These are phyloP conservation scores for Nevesoporus exiguus DNA, from an alignment of 768 basidiomycete genomes.

Conservation along the genomic window DNA sequence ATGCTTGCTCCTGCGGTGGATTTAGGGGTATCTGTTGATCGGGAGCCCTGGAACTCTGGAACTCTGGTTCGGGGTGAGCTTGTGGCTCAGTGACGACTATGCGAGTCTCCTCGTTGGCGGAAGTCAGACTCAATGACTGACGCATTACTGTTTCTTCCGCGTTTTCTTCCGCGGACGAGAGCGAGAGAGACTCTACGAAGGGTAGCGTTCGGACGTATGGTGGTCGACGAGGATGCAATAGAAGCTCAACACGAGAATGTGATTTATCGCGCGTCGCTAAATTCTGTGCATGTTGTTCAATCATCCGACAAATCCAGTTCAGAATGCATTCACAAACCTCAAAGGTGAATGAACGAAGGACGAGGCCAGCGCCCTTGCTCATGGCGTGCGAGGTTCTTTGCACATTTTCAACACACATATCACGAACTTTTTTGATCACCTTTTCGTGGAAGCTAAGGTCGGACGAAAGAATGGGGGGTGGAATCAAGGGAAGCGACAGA, in stretches of 20 bases:
- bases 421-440: conserved; percentile 46
- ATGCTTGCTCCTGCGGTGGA: background rate
- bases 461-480: conserved; percentile 51
- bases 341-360: conserved; percentile 40
- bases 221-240: conserved; percentile 79
- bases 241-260: conserved; percentile 48
- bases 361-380: conserved; percentile 58
- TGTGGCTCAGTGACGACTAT: background rate
- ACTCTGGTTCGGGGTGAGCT: background rate
- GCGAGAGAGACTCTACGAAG: conserved; percentile 54
- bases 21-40: background rate
- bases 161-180: conserved; percentile 62
- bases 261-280: conserved; percentile 13
- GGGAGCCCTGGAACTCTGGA: background rate
- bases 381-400: conserved; percentile 55
- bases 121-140: conserved; percentile 37
- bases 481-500: conserved; percentile 53
- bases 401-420: conserved; percentile 45
- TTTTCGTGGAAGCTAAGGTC: conserved; percentile 46
- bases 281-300: conserved; percentile 14
- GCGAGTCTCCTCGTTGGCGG: conserved; percentile 4
- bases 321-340: conserved; percentile 28
- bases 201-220: conserved; percentile 69
- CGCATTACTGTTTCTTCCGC: conserved; percentile 56
- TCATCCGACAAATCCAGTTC: background rate